Evolutionary conservation across 768 basidiomycete genomes (phyloP).

Genomic region (Tulasnella sp.): DNA sequence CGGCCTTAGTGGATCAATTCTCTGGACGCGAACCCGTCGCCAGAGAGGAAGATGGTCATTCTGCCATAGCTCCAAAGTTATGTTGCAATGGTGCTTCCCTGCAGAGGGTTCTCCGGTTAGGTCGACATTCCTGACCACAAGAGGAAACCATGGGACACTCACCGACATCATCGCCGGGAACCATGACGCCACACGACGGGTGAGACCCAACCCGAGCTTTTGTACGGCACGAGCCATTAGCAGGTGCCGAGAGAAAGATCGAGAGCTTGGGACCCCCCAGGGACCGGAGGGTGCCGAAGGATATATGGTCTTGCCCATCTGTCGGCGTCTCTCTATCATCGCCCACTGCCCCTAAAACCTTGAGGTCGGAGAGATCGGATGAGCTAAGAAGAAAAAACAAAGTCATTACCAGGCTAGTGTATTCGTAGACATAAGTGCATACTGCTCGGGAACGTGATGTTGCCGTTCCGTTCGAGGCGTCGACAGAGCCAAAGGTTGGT

Average conservation of each 20-base stretch:
- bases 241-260: not conserved
- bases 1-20: not conserved
- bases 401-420: too few species aligned
- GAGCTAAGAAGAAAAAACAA: too few species aligned
- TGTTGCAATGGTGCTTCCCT: not conserved
- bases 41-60: not conserved
- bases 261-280: not conserved
- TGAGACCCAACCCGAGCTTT: not conserved
- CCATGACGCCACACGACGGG: not conserved
- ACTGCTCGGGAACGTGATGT: too few species aligned
- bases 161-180: not conserved
- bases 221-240: not conserved
- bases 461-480: too few species aligned
- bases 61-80: not conserved
- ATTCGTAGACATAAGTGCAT: too few species aligned
- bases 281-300: not conserved
- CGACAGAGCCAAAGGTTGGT: too few species aligned
- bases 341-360: not conserved
- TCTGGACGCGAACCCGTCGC: not conserved
- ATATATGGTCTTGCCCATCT: not conserved
- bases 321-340: not conserved
- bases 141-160: not conserved
- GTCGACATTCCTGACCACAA: not conserved
- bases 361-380: too few species aligned
- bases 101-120: not conserved